Base-by-base conservation (phyloP, 2,329 filamentous ascomycete species). In the Fusarium veterinarium region DNA sequence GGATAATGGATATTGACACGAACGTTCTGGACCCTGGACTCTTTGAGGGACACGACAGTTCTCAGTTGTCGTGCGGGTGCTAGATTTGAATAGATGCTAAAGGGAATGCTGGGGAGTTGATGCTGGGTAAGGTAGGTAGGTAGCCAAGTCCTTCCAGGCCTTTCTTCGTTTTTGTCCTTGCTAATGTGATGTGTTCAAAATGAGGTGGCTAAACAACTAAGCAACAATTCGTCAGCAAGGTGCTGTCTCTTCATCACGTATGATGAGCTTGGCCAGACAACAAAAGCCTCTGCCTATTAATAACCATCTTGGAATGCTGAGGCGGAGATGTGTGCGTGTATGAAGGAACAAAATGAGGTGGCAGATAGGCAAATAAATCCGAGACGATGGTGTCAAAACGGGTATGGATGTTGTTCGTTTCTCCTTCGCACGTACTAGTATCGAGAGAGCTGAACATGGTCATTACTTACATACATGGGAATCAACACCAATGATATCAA, bases 181-280 rank as follows among this genome's bases (percentile, higher is more conserved):
- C 13, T 46, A 25, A 25, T 35, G 19, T 31, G 35, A 42, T 38
- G 23, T 23, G 9, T 20, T 46, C 42, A 60, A 45, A 37, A 28
- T 44, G 16, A 67, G 33, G 45, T 67, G 64, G 53, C 30, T 45
- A 46, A 41, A 14, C 31, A 35, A 28, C 62, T 28, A 52, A 31
- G 48, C 49, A 35, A n/a, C 44, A 52, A 61, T 46, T 64, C 45
- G 52, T 71, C 63, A 71, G 57, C 56, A 69, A 56, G 25, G 51
- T 37, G 46, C 23, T 68, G 42, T 64, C 41, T 35, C 16, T 41
- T 44, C 25, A 53, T 44, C 49, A 40, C 19, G n/a, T 30, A n/a
- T 44, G 20, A 37, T 40, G 38, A 44, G 61, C 61, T 55, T 48
- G 62, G 33, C 41, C n/a, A 60, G 61, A 41, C 42, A 61, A 40